Conservation (phyloP, 768 basidiomycete species). For the Lactarius trivialis region DNA sequence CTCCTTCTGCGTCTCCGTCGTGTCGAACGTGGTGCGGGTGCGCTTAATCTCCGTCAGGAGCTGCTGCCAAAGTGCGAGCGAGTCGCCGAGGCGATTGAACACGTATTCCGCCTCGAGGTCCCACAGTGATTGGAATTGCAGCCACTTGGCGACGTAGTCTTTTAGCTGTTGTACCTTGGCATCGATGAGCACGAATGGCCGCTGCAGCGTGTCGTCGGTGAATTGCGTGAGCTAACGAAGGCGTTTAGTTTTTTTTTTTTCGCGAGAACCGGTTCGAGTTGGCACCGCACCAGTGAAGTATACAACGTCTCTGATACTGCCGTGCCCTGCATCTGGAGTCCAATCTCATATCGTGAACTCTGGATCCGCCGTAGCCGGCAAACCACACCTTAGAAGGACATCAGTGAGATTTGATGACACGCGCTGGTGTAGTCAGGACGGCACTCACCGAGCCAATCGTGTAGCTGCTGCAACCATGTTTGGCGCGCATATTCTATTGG, state of each 20-base stretch:
- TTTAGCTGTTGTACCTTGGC: constrained; percentile 79
- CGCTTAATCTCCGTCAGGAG: constrained; percentile 96
- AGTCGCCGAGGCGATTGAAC: constrained; percentile 92
- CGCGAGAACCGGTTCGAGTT: background rate
- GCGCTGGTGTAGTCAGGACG: background rate
- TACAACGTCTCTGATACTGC: constrained; percentile 67
- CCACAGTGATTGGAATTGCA: constrained; percentile 98
- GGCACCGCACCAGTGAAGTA: constrained; percentile 60
- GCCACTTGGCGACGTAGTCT: constrained; percentile 94
- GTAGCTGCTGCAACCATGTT: constrained; percentile 83
- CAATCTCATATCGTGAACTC: constrained; percentile 95
- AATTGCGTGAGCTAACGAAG: constrained; percentile 63
- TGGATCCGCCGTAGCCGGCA: constrained; percentile 85
- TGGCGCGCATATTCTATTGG: constrained; percentile 92
- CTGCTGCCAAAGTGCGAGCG: constrained; percentile 90
- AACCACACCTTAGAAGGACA: constrained; percentile 56
- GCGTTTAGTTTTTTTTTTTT: no score
- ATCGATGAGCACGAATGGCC: constrained; percentile 83
- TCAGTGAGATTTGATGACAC: constrained; percentile 3
- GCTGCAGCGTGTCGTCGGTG: constrained; percentile 63
- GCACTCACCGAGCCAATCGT: constrained; percentile 74
- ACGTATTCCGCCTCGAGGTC: constrained; percentile 97
- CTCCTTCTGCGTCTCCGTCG: constrained; percentile 83
- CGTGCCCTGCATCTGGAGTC: constrained; percentile 78
- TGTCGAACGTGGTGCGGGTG: constrained; percentile 93